Evolutionary conservation across 2,329 filamentous ascomycete genomes (phyloP), one percentile per base, ranked within the genome.

Genomic region (Orbilia blumenaviensis): DNA sequence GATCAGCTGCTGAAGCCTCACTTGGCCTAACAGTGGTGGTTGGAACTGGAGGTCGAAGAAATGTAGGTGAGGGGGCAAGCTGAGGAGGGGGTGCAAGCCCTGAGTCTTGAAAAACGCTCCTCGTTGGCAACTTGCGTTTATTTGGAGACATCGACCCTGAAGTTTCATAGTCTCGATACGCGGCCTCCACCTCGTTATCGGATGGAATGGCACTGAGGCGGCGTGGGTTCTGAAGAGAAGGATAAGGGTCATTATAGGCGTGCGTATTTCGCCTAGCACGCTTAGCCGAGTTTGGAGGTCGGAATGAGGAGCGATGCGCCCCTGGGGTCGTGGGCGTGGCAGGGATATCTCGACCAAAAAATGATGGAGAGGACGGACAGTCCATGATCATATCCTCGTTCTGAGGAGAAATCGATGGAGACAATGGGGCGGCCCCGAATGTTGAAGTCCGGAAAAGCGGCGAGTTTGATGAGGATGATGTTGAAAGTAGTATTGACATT

Each of bases 341-440:
- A 34, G 72, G 72, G 16, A 76, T 69, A 36, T 76, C 72, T 23
- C 64, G 56, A 3, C 64, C 58, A 41, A 64, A 69, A 34, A 76
- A 64, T 9, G 72, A 69, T 2, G 72, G 72, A 16, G 72, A 76
- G 4, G 72, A 69, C 4, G 72, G 72, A 18, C 64, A 76, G 29
- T 76, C 72, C 72, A 76, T 69, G n/a, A 76, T 48, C 46, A 76
- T 60, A 34, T 76, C 72, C 32, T 69, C 72, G 34, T 54, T 69
- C 21, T 66, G 64, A 3, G 72, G 64, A 3, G 72, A 76, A 25
- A 68, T 42, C 2, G 72, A 76, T 9, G 72, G 72, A 10, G 72
- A 76, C 12, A 69, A 42, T 12, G 72, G 72, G 14, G 66, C 38
- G 16, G 60, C 64, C 52, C 71, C 71, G 32, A 76, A 69, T 10